Evolutionary conservation across 345 rosid species (phyloP), one percentile per base, ranked within the genome.

Genomic region (Draba incana): DNA sequence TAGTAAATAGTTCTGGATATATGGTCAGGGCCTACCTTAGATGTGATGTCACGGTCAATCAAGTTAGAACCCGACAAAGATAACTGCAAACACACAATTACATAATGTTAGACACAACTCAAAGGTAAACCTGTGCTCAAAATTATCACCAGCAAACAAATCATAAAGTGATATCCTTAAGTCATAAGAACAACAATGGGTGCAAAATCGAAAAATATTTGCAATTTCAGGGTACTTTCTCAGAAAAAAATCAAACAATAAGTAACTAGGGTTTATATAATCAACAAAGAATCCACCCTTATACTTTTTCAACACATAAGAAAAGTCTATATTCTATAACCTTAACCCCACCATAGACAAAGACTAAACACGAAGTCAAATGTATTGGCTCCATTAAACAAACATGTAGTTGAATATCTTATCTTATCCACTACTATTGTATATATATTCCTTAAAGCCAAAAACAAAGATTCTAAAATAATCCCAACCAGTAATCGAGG

Each of bases 21-120:
- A 31, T 46, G 64, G 56, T 2, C 10, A 12, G 33, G 44, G 35
- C 68, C 30, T 66, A 89, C 98, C 90, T 89, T 92, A 52, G 98
- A 92, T 48, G 83, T 64, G 65, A 88, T 48, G 70, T 92, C 98
- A 47, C 82, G 85, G 77, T 92, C 92, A 24, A 72, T 66, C 69
- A 92, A 82, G 52, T 85, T 85, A 24, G 87, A 81, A 57, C 89
- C 96, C 8, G 95, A 89, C 57, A 88, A 56, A 60, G 90, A 75
- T 69, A 92, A 61, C 98, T 89, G 86, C 82, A 81, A 30, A 13
- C 20, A 57, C 28, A 65, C 30, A 75, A 60, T 57, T 30, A 10
- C 68, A 35, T 27, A 35, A 25, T 24, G 51, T 72, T 37, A 57
- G 51, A 41, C 54, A 65, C 66, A 20, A 38, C 27, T 63, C 3